phyloP scores from a whole-genome alignment of 306 rosid genomes.

The Astragalus glycyphyllos region DNA sequence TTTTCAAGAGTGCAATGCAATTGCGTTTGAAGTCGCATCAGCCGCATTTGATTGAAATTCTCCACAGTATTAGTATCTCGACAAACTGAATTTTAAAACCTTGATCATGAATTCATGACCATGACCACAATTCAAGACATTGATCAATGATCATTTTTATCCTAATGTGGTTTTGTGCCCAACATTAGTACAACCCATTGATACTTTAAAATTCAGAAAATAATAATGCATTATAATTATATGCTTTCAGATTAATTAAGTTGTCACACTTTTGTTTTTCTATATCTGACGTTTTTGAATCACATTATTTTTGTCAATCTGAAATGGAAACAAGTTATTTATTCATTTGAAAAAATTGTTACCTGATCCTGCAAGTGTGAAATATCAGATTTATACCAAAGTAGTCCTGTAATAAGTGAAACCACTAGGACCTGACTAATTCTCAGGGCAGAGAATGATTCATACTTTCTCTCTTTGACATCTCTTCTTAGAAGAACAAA shows the following conservation, averaged over 20 bases:
- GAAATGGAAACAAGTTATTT: background rate
- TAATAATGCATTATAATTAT: background rate
- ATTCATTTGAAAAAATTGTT: background rate
- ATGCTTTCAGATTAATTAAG: background rate
- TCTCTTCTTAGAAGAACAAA: slow-evolving; percentile 67
- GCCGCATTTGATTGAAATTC: background rate
- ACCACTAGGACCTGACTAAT: slow-evolving; percentile 58
- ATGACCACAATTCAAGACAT: background rate
- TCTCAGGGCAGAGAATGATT: slow-evolving; percentile 60
- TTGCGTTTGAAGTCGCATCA: background rate
- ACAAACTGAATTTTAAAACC: background rate
- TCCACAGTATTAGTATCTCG: background rate
- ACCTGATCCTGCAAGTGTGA: slow-evolving; percentile 76
- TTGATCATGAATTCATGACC: background rate
- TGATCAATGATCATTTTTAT: background rate
- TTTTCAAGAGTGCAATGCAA: too few relatives aligned
- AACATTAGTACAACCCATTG: background rate
- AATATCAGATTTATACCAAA: slow-evolving; percentile 67
- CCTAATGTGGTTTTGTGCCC: background rate
- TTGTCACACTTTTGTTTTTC: background rate
- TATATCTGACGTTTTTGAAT: background rate
- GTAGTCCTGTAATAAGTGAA: slow-evolving; percentile 62
- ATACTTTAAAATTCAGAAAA: background rate
- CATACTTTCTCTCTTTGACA: slow-evolving; percentile 65
- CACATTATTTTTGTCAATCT: background rate